Conservation (phyloP, 2,329 filamentous ascomycete species). For the Raffaelea ambrosiae region DNA sequence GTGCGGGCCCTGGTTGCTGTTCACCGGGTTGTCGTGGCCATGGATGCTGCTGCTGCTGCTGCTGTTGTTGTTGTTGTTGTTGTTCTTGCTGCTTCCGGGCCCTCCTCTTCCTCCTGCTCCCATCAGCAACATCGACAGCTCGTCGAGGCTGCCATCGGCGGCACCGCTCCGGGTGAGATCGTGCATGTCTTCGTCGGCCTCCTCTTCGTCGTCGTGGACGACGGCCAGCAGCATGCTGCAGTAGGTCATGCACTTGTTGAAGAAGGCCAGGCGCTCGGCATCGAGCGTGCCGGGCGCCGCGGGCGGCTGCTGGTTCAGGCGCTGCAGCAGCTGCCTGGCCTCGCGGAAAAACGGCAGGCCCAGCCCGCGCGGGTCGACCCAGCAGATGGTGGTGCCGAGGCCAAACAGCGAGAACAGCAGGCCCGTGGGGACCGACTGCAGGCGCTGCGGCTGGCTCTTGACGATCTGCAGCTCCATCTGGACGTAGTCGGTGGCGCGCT, state of each 20-base stretch:
- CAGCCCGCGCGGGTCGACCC: constrained; percentile 22
- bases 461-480: constrained; percentile 22
- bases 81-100: neutral
- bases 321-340: constrained; percentile 5
- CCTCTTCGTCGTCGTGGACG: constrained; percentile 21
- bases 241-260: constrained; percentile 28
- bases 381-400: constrained; percentile 28
- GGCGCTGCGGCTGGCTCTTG: constrained; percentile 2
- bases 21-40: no score
- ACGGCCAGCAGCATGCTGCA: constrained; percentile 29
- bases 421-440: constrained; percentile 19
- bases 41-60: neutral
- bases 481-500: constrained; percentile 22
- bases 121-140: neutral
- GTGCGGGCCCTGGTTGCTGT: no score
- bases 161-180: neutral
- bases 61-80: neutral
- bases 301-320: neutral
- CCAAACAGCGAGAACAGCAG: constrained; percentile 28
- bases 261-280: constrained; percentile 21
- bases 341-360: constrained; percentile 11
- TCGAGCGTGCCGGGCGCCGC: constrained; percentile 11
- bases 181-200: neutral
- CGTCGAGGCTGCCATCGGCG: neutral
- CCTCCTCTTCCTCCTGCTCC: neutral